Evolutionary conservation across 139 green algal genomes (phyloP), one percentile per base, ranked within the genome.

Genomic region (Tetradesmus obliquus): DNA sequence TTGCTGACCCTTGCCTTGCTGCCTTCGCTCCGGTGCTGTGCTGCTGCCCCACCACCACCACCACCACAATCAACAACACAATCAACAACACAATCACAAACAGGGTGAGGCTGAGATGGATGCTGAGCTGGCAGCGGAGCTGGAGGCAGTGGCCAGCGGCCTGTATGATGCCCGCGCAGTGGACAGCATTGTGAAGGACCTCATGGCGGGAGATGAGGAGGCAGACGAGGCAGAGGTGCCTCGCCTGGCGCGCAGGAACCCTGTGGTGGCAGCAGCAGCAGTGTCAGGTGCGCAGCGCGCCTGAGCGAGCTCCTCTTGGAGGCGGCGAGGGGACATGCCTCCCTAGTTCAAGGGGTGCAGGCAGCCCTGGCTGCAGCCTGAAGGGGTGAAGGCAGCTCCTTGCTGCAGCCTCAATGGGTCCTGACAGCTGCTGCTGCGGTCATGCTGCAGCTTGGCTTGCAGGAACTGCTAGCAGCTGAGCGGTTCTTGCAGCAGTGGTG

Each of bases 151-250:
- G n/a, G 86, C 71, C 17, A 22, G 15, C 3, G 86, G 86, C 55
- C 13, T 12, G 17, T 76, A 76, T 17, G 80, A 71, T 62, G 32
- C 22, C 51, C 57, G 55, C 19, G 89, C 57, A n/a, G 66, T 92
- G 12, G 84, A 82, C 12, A 66, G 54, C 15, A 93, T 95, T 86
- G 92, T 95, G n/a, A 86, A 71, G 55, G 93, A 95, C 87, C 87
- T 95, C 57, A 17, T 95, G 84, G 90, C 69, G 1, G 82, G 82
- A 19, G 89, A 90, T 20, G 91, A 93, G 1, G 91, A 94, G 8
- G 88, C 88, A 69, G 94, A 94, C 45, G 94, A 96, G 92, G 94
- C 93, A 17, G 94, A 96, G 92, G 9, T 96, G 74, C 92, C 94
- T 6, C 69, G 76, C 0, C 81, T 84, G 5, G 94, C 94, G 7